Evolutionary conservation across 495 filamentous ascomycete species (phyloP).

Genomic region (Hypoxylon crocopeplum): DNA sequence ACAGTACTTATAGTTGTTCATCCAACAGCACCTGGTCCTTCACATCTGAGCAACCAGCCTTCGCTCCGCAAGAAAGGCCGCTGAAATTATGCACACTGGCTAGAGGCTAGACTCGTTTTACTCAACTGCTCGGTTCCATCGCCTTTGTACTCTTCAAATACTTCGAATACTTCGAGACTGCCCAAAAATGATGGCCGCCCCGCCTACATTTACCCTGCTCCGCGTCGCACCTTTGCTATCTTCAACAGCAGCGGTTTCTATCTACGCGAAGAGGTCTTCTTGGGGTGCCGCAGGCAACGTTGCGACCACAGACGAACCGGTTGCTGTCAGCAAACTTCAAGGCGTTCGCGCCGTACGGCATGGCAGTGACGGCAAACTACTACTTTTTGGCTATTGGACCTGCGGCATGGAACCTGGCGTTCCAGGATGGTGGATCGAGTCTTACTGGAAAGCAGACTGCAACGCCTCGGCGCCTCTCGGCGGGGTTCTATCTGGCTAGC

Average conservation of each 20-base stretch:
- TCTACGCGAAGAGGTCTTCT: constrained; percentile 10
- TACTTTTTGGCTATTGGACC: not conserved
- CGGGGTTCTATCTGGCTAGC: constrained; percentile 1
- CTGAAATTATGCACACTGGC: no score
- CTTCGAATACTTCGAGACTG: no score
- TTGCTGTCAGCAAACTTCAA: not conserved
- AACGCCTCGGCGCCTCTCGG: not conserved
- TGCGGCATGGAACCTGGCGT: not conserved
- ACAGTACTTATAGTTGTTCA: no score
- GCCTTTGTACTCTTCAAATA: no score
- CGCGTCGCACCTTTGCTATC: not conserved
- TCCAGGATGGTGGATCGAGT: not conserved
- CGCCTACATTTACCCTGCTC: not conserved
- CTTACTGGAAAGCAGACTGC: not conserved
- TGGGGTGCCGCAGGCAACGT: not conserved
- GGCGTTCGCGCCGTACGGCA: not conserved
- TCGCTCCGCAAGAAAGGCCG: no score
- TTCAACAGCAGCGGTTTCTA: constrained; percentile 7
- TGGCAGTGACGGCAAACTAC: constrained; percentile 1
- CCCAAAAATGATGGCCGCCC: not conserved
- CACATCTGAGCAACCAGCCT: no score
- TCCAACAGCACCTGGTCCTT: no score
- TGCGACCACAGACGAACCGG: constrained; percentile 1
- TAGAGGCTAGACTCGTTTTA: no score
- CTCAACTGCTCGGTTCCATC: no score